These are phyloP conservation scores for Ustilago shanxiensis DNA, from an alignment of 1,284 basidiomycete species.

Conservation along the genomic window DNA sequence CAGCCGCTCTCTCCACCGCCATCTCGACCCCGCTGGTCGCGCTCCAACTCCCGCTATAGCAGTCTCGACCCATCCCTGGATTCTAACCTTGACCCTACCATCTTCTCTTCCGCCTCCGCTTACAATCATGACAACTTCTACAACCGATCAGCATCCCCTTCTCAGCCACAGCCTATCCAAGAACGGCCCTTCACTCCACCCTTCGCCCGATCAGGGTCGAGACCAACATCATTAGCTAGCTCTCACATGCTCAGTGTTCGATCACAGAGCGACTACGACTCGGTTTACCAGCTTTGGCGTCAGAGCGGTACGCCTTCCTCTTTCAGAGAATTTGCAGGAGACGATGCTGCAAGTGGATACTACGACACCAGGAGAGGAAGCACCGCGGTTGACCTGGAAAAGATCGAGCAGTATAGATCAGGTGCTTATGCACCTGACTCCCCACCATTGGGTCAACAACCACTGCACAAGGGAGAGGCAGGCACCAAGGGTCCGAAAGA, in stretches of 20 bases:
- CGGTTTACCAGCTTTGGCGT: conserved; percentile 52
- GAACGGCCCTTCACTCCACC: conserved; percentile 35
- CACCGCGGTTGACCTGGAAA: conserved; percentile 28
- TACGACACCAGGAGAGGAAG: conserved; percentile 16
- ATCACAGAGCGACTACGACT: conserved; percentile 54
- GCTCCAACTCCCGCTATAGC: conserved; percentile 25
- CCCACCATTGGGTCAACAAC: conserved; percentile 7
- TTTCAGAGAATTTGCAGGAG: conserved; percentile 30
- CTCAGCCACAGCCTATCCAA: conserved; percentile 10
- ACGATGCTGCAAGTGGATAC: conserved; percentile 8
- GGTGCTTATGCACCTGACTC: conserved; percentile 9
- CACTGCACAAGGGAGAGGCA: conserved; percentile 26
- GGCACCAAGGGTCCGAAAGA: conserved; percentile 44
- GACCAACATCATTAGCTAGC: conserved; percentile 38
- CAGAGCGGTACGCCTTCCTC: conserved; percentile 32
- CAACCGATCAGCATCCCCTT: conserved; percentile 4
- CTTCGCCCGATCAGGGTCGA: conserved; percentile 14
- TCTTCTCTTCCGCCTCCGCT: conserved; percentile 17
- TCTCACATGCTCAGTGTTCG: conserved; percentile 41
- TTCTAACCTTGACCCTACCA: neutral
- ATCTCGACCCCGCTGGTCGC: conserved; percentile 14
- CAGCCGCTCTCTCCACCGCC: conserved; percentile 21
- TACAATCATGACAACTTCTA: conserved; percentile 7
- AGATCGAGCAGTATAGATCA: conserved; percentile 38
- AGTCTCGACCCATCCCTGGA: conserved; percentile 10